A percentile compares a stretch with the other conserved stretches of the same genome.
Conservation (phyloP, 1,284 basidiomycete genomes). For the Polyporus tsugae region DNA sequence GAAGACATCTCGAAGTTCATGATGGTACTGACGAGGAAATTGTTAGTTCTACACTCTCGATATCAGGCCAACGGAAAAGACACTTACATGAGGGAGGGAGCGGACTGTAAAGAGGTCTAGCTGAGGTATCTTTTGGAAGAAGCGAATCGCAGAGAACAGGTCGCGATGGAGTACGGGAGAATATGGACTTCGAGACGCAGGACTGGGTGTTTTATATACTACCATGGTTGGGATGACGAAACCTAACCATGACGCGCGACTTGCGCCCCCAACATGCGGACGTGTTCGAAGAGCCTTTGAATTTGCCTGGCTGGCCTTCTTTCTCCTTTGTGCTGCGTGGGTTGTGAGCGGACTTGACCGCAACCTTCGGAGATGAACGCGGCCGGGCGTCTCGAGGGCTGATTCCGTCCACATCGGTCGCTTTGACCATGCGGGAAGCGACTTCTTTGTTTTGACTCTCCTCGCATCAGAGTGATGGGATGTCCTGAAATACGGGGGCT, state of each 20-base stretch:
- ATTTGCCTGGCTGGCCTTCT: not conserved
- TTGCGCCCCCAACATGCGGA: not conserved
- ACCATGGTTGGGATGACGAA: not conserved
- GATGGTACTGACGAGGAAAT: not conserved
- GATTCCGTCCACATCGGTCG: not conserved
- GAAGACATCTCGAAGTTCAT: not conserved
- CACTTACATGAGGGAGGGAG: not conserved
- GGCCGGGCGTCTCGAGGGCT: not conserved
- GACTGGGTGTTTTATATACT: not conserved
- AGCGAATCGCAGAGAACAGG: not conserved
- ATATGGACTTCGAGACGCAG: not conserved
- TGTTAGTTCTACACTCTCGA: not conserved
- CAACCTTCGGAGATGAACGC: not conserved
- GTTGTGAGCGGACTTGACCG: not conserved
- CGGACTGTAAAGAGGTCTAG: not conserved
- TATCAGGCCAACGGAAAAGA: not conserved
- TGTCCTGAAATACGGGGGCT: not conserved
- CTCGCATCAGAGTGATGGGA: not conserved
- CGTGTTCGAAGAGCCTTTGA: not conserved
- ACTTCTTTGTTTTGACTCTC: not conserved
- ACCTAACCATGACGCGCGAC: not conserved
- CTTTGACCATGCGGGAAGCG: not conserved
- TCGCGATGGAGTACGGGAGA: not conserved
- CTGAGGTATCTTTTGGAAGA: not conserved
- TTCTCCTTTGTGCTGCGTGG: not conserved